These are phyloP conservation scores for Fraxinus paxiana DNA, from an alignment of 305 asterid species.

Conservation along the genomic window DNA sequence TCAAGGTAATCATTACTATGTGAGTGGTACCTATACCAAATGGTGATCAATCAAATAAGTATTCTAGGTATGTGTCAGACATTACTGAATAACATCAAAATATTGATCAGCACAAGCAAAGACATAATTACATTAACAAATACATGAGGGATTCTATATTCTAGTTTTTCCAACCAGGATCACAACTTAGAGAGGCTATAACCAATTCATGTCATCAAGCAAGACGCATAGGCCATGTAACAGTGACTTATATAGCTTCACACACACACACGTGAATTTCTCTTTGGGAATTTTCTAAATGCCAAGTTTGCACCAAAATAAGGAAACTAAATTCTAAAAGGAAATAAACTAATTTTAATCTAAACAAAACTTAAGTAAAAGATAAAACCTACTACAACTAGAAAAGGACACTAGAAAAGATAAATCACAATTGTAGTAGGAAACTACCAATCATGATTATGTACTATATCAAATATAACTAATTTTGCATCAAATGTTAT, in stretches of 20 bases:
- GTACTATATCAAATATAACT: background rate
- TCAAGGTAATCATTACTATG: slow-evolving; percentile 91
- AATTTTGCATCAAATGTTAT: background rate
- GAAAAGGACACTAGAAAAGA: background rate
- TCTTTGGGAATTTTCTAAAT: background rate
- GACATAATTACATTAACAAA: background rate
- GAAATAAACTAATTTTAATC: background rate
- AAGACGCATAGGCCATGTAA: background rate
- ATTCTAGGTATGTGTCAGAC: background rate
- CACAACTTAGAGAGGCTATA: background rate
- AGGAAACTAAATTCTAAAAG: background rate
- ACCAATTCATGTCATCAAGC: background rate
- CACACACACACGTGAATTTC: background rate
- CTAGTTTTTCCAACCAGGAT: background rate
- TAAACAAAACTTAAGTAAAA: background rate
- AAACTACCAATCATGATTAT: background rate
- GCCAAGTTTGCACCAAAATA: background rate
- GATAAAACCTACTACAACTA: background rate
- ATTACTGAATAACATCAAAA: background rate
- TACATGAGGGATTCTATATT: background rate
- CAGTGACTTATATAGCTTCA: background rate
- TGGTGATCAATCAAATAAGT: slow-evolving; percentile 3
- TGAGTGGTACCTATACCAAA: slow-evolving; percentile 61
- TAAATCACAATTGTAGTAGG: background rate
- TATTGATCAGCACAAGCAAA: background rate